Base-by-base conservation (phyloP, 768 basidiomycete genomes). In the Pulveroboletus sp. region DNA sequence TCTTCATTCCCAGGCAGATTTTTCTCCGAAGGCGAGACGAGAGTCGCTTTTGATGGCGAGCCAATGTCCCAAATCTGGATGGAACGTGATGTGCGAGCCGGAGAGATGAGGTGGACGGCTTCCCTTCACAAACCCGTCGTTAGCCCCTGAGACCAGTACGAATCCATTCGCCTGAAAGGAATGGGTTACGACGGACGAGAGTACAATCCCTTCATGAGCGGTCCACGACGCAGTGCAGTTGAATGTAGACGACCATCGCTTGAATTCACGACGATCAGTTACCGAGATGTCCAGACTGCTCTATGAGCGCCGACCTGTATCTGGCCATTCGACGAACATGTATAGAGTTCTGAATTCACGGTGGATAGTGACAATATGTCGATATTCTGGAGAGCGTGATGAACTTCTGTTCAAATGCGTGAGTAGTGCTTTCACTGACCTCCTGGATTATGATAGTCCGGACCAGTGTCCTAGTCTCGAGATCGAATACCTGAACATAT, bases 401-500 rank as follows among this genome's bases (percentile, higher is more conserved):
- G 42, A 50, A 17, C 14, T 37, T 39, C 8, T 38, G 8, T 21
- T 38, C 18, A 8, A 24, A 48, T 6, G 28, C 21, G 9, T 15
- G 41, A 46, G 41, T 0, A 9, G 30, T 39, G 3, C 9, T 39
- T 47, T 28, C 24, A 31, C 72, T 14, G 41, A 87, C 88, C 73
- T 93, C 88, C 56, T 90, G 84, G 1, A 89, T 85, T 15, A 93
- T 85, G 49, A 98, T 86, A 0, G 85, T 91, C 43, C 95, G 74
- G 26, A 98, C 83, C 33, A 89, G 73, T 0, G 92, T 91, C 56
- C 82, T 85, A 0, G 93, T 95, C 64, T 94, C 93, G 8, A 96
- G 69, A 65, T 97, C 94, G 70, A 90, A 81, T 5, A 97, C 85
- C 55, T 87, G 86, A 58, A 97, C 89, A 57, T 88, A 85, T 3